Conservation (phyloP, 306 rosid species). For the Trifolium pratense region DNA sequence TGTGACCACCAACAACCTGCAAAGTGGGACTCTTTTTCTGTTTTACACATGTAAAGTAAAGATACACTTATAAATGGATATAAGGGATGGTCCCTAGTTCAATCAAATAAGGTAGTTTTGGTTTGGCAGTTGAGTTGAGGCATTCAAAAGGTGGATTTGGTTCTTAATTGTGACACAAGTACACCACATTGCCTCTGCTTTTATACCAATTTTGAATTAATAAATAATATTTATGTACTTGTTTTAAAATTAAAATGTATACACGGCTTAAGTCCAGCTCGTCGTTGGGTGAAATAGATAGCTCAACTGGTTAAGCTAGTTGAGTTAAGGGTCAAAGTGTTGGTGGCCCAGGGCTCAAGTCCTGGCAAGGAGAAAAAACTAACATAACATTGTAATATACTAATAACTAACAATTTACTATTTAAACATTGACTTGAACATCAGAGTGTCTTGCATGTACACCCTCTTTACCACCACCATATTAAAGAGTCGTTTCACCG, state of each 20-base stretch:
- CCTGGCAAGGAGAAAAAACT: too few species aligned
- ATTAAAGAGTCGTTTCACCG: too few species aligned
- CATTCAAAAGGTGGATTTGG: constrained; percentile 14
- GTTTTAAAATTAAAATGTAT: background rate
- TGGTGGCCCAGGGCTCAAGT: too few species aligned
- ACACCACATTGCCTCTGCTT: constrained; percentile 20
- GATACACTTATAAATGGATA: background rate
- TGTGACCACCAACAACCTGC: constrained; percentile 1
- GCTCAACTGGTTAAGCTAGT: too few species aligned
- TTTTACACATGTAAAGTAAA: constrained; percentile 5
- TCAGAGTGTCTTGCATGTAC: too few species aligned
- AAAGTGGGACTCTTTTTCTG: background rate
- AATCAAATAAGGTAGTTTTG: constrained; percentile 37
- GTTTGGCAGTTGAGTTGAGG: constrained; percentile 46
- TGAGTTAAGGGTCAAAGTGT: too few species aligned
- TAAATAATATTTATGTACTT: background rate
- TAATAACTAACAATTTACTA: too few species aligned
- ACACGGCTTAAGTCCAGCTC: too few species aligned
- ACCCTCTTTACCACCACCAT: too few species aligned
- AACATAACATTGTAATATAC: too few species aligned
- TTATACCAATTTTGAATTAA: constrained; percentile 27
- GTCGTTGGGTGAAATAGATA: too few species aligned
- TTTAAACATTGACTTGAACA: too few species aligned
- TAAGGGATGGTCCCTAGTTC: constrained; percentile 35
- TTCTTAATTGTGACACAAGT: constrained; percentile 26